These are phyloP conservation scores for Colletotrichum truncatum DNA, from an alignment of 2,329 filamentous ascomycete genomes.

Conservation along the genomic window DNA sequence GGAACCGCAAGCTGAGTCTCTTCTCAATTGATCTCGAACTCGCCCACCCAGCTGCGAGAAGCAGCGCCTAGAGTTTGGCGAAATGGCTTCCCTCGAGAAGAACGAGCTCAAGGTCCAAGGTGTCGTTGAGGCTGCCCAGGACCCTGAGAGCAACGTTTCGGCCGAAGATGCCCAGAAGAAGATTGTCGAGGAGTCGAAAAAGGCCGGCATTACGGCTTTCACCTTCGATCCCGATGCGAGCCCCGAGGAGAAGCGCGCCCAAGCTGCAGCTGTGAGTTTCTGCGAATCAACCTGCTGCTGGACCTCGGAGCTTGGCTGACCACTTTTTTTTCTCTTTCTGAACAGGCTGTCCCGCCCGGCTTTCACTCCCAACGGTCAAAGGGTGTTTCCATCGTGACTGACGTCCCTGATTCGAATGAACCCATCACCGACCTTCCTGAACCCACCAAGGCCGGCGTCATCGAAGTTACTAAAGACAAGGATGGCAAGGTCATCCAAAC, in stretches of 20 bases:
- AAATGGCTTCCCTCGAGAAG: slow-evolving; percentile 41
- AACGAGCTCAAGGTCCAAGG: slow-evolving; percentile 84
- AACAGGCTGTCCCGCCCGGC: slow-evolving; percentile 69
- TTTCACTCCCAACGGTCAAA: slow-evolving; percentile 71
- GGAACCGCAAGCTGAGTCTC: slow-evolving; percentile 9
- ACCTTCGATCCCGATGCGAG: slow-evolving; percentile 88
- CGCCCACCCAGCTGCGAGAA: slow-evolving; percentile 14
- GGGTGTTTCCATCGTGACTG: slow-evolving; percentile 78
- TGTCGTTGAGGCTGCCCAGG: slow-evolving; percentile 78
- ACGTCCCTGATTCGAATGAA: slow-evolving; percentile 72
- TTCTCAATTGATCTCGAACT: slow-evolving; percentile 25
- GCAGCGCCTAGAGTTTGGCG: slow-evolving; percentile 23
- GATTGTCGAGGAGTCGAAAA: slow-evolving; percentile 80
- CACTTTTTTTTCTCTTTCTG: no score
- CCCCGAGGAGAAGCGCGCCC: slow-evolving; percentile 83
- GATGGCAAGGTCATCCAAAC: slow-evolving; percentile 58
- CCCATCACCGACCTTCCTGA: slow-evolving; percentile 81
- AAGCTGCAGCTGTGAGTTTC: slow-evolving; percentile 76
- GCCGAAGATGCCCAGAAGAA: slow-evolving; percentile 77
- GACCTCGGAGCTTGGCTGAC: slow-evolving; percentile 22
- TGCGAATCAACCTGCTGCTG: background rate
- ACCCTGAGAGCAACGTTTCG: slow-evolving; percentile 74
- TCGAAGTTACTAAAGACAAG: slow-evolving; percentile 62
- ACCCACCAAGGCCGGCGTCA: slow-evolving; percentile 74
- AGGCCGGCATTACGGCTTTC: slow-evolving; percentile 82